A percentile compares a stretch with the other conserved stretches of the same genome.
Evolutionary conservation across 805 yeast species (phyloP).

Genomic region (Saccharomyces kudriavzevii): DNA sequence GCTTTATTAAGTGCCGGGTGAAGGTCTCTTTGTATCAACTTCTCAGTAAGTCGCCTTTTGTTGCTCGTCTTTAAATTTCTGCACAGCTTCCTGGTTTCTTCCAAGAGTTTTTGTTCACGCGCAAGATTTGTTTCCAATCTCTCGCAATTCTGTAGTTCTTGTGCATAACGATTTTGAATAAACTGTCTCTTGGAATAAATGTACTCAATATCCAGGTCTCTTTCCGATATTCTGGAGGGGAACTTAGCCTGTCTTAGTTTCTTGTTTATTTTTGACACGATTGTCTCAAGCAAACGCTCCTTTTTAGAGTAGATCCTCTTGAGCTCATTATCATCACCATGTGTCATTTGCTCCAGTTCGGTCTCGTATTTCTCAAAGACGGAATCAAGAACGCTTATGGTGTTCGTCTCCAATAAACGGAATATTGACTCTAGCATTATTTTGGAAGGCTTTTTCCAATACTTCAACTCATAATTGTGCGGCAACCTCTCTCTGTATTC

Average conservation of each 20-base stretch:
- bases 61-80: constrained; percentile 8
- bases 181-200: constrained; percentile 25
- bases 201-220: constrained; percentile 26
- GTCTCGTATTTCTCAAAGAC: constrained; percentile 16
- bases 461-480: constrained; percentile 13
- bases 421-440: constrained; percentile 13
- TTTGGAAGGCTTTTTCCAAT: constrained; percentile 21
- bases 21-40: constrained; percentile 14
- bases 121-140: constrained; percentile 17
- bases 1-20: constrained; percentile 26
- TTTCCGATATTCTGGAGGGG: constrained; percentile 17
- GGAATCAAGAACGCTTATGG: constrained; percentile 16
- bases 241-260: constrained; percentile 17
- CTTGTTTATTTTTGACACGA: constrained; percentile 17
- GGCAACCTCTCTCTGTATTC: constrained; percentile 17
- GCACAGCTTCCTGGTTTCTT: constrained; percentile 8
- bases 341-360: constrained; percentile 13
- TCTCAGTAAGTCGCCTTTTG: constrained; percentile 13
- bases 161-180: constrained; percentile 20
- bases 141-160: constrained; percentile 20
- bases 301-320: constrained; percentile 14
- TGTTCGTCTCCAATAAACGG: constrained; percentile 20
- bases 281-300: constrained; percentile 17
- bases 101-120: constrained; percentile 15
- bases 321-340: constrained; percentile 9